A percentile compares a stretch with the other conserved stretches of the same genome.
These are phyloP conservation scores for Colletotrichum zoysiae DNA, from an alignment of 2,329 filamentous ascomycete species.

Conservation along the genomic window DNA sequence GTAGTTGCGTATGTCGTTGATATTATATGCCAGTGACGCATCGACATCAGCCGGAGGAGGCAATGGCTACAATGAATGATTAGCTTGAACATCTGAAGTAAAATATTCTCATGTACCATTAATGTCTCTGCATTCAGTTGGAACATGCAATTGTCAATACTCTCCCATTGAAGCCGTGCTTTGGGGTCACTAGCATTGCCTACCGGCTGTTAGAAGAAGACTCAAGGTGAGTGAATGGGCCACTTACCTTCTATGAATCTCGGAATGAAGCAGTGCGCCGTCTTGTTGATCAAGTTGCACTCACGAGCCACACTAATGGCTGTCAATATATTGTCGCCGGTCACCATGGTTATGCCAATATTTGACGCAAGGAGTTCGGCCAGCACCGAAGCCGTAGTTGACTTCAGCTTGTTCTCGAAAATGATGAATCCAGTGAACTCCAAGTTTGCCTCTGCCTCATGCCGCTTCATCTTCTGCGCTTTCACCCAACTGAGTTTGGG, in stretches of 20 bases:
- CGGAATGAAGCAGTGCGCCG: constrained; percentile 92
- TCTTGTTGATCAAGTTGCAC: constrained; percentile 83
- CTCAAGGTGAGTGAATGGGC: constrained; percentile 16
- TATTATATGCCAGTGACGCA: constrained; percentile 86
- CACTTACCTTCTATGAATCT: constrained; percentile 80
- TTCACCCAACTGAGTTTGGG: constrained; percentile 93
- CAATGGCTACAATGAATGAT: constrained; percentile 68
- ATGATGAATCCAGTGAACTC: constrained; percentile 97
- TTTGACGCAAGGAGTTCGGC: constrained; percentile 85
- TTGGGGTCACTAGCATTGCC: constrained; percentile 80
- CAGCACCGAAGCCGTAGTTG: constrained; percentile 83
- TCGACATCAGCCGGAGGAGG: constrained; percentile 79
- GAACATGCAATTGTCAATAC: constrained; percentile 87
- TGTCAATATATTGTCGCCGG: constrained; percentile 96
- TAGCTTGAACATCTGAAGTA: no score
- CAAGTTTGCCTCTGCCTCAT: constrained; percentile 85
- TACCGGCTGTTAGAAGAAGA: constrained; percentile 47
- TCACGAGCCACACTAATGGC: constrained; percentile 96
- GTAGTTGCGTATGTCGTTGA: constrained; percentile 85
- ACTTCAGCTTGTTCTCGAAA: constrained; percentile 98
- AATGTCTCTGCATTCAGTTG: constrained; percentile 84
- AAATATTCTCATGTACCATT: constrained; percentile 59
- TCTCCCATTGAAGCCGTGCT: constrained; percentile 87
- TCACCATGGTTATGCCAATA: constrained; percentile 95
- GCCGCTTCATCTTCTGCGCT: constrained; percentile 90